These are phyloP conservation scores for Neofusicoccum laricinum DNA, from an alignment of 2,329 filamentous ascomycete genomes.

Conservation along the genomic window DNA sequence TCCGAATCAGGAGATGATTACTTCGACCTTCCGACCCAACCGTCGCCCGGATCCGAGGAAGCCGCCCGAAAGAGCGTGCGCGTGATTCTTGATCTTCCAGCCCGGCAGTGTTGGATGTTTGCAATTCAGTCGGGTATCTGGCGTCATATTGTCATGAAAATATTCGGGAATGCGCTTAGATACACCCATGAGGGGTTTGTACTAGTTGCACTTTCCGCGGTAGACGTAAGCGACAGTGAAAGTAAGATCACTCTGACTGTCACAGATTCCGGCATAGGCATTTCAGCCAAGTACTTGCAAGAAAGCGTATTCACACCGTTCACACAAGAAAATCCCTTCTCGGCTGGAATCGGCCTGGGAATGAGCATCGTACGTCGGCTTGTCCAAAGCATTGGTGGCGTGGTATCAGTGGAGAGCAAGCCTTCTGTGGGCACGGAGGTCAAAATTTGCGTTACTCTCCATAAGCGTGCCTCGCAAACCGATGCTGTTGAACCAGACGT, in stretches of 20 bases:
- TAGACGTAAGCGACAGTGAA: neutral
- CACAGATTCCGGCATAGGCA: conserved; percentile 37
- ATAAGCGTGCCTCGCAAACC: neutral
- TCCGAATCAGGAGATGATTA: neutral
- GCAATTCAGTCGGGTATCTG: conserved; percentile 53
- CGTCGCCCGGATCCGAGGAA: neutral
- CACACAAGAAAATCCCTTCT: conserved; percentile 36
- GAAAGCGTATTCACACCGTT: conserved; percentile 37
- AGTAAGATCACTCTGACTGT: conserved; percentile 26
- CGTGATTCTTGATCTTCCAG: conserved; percentile 53
- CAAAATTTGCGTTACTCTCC: neutral
- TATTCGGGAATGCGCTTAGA: conserved; percentile 62
- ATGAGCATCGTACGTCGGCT: conserved; percentile 38
- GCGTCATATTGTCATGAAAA: conserved; percentile 58
- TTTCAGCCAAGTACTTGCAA: conserved; percentile 37
- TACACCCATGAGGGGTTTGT: conserved; percentile 43
- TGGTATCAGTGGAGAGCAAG: conserved; percentile 34
- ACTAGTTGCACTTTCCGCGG: neutral
- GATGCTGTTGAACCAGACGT: neutral
- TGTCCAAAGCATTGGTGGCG: conserved; percentile 34
- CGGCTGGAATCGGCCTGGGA: conserved; percentile 37
- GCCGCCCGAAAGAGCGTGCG: neutral
- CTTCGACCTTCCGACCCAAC: neutral
- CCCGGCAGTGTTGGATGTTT: conserved; percentile 48
- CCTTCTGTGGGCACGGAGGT: conserved; percentile 29